These are phyloP conservation scores for Penicillium sp. DNA, from an alignment of 2,329 filamentous ascomycete genomes.

Conservation along the genomic window DNA sequence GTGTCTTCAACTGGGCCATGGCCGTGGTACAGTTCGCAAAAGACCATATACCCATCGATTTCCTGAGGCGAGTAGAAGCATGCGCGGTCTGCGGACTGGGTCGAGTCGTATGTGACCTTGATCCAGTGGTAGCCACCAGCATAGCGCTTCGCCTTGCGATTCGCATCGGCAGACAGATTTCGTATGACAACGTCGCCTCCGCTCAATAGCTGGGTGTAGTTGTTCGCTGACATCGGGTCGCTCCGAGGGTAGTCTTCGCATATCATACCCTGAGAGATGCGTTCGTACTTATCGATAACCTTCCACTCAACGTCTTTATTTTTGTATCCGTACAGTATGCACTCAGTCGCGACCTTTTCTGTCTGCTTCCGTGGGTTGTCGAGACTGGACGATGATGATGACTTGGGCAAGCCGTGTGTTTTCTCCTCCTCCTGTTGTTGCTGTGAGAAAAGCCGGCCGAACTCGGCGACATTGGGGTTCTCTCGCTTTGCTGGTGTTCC, in stretches of 20 bases:
- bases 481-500: conserved; percentile 59
- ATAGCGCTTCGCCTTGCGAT: conserved; percentile 75
- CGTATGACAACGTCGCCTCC: conserved; percentile 70
- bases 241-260: conserved; percentile 91
- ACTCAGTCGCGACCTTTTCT: conserved; percentile 66
- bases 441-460: conserved; percentile 46
- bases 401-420: conserved; percentile 35
- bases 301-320: conserved; percentile 71
- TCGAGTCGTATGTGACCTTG: conserved; percentile 76
- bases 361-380: conserved; percentile 40
- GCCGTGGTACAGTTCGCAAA: conserved; percentile 68
- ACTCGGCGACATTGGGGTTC: conserved; percentile 53
- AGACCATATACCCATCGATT: conserved; percentile 68
- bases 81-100: conserved; percentile 68
- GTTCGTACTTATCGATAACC: conserved; percentile 83
- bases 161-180: conserved; percentile 68
- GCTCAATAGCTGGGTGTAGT: conserved; percentile 71
- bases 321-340: conserved; percentile 81
- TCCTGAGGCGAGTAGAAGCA: conserved; percentile 69
- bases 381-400: conserved; percentile 43
- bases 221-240: conserved; percentile 67
- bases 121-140: conserved; percentile 90
- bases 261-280: conserved; percentile 73
- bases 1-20: conserved; percentile 64
- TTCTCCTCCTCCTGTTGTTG: conserved; percentile 48